phyloP scores from a whole-genome alignment of 371 early-diverging fungal species.

The Rhizomucor pusillus region DNA sequence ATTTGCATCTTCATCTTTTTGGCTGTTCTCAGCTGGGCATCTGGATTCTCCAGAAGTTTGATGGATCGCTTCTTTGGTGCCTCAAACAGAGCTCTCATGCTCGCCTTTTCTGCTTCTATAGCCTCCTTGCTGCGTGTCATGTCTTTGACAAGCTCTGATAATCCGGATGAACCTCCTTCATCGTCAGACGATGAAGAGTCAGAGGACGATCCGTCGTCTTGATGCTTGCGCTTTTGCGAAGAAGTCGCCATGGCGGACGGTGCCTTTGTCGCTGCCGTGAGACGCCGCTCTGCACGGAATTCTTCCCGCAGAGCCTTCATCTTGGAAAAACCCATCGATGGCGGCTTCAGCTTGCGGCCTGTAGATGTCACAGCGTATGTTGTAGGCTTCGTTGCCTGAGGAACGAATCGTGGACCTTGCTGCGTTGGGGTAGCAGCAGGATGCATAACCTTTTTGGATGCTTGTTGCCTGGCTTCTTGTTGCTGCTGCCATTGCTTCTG shows the following conservation, averaged over 20 bases:
- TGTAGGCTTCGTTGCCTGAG: conserved; percentile 12
- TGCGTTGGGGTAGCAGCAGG: too few relatives aligned
- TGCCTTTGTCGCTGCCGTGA: conserved; percentile 34
- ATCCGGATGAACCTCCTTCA: conserved; percentile 19
- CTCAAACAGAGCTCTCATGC: conserved; percentile 36
- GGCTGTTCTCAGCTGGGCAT: conserved; percentile 11
- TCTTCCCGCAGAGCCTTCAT: conserved; percentile 32
- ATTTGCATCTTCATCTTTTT: conserved; percentile 17
- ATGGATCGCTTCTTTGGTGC: conserved; percentile 24
- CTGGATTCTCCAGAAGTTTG: conserved; percentile 33
- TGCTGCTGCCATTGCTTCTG: conserved; percentile 1
- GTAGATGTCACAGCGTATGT: conserved; percentile 42
- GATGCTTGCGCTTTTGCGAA: not conserved
- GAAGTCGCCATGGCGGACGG: conserved; percentile 32
- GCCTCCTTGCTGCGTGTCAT: conserved; percentile 14
- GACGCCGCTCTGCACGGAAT: conserved; percentile 27
- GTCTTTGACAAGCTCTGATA: conserved; percentile 25
- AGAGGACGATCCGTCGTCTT: not conserved
- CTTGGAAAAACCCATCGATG: conserved; percentile 44
- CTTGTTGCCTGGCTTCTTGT: conserved; percentile 1
- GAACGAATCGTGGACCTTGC: not conserved
- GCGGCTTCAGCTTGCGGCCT: conserved; percentile 36
- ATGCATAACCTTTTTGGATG: too few relatives aligned
- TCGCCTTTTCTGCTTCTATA: conserved; percentile 30
- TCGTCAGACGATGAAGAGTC: conserved; percentile 27